Evolutionary conservation across 148 eudicot genomes (phyloP).

Genomic region (Rhododendron ferrugineum): DNA sequence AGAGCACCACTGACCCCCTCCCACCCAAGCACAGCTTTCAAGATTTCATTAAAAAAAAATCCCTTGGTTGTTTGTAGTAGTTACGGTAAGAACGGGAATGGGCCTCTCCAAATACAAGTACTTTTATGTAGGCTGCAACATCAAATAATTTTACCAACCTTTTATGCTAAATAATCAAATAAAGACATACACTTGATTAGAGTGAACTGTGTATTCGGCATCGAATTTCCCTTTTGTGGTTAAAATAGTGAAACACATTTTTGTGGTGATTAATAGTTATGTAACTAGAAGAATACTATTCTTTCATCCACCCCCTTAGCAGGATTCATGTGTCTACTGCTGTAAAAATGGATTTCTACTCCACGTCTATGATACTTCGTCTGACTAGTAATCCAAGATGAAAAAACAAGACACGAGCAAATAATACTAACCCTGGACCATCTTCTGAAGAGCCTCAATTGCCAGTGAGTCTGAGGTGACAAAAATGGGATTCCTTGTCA

Average conservation of each 20-base stretch:
- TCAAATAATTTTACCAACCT: background rate
- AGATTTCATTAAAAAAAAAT: background rate
- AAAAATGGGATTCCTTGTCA: constrained; percentile 95
- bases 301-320: background rate
- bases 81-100: background rate
- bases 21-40: background rate
- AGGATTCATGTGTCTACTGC: background rate
- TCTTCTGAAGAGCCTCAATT: constrained; percentile 91
- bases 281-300: background rate
- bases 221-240: background rate
- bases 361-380: background rate
- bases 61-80: background rate
- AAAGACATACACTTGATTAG: background rate
- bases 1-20: background rate
- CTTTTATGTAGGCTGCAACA: background rate
- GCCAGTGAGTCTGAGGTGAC: constrained; percentile 90
- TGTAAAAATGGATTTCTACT: background rate
- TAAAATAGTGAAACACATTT: background rate
- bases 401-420: background rate
- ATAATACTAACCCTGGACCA: constrained; percentile 69
- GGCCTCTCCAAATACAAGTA: background rate
- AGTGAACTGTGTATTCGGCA: background rate
- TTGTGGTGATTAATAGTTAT: background rate
- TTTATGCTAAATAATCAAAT: background rate
- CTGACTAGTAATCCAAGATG: background rate